These are phyloP conservation scores for Amphicarpaea edgeworthii DNA, from an alignment of 306 rosid species.

Conservation along the genomic window DNA sequence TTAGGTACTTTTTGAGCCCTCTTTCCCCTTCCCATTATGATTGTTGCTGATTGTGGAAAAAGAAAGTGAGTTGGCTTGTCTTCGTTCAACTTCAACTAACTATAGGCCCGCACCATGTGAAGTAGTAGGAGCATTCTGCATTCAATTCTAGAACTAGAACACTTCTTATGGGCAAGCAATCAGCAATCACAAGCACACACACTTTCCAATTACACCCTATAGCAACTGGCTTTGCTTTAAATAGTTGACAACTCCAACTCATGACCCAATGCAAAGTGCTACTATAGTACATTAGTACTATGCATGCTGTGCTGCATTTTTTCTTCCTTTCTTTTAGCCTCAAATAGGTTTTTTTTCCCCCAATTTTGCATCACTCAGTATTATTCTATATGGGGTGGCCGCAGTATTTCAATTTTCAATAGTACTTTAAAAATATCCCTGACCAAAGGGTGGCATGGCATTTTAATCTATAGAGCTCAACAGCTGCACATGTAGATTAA, in stretches of 20 bases:
- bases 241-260: conserved; percentile 15
- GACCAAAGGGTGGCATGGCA: conserved; percentile 24
- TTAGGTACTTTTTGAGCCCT: conserved; percentile 38
- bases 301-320: conserved; percentile 5
- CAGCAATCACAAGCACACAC: conserved; percentile 2
- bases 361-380: conserved; percentile 6
- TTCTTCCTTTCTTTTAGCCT: conserved; percentile 32
- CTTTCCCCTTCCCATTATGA: conserved; percentile 43
- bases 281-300: no score
- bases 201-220: conserved; percentile 5
- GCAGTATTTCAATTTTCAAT: conserved; percentile 35
- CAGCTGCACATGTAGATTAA: conserved; percentile 49
- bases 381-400: not conserved
- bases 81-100: conserved; percentile 49
- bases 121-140: conserved; percentile 35
- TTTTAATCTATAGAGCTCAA: conserved; percentile 41
- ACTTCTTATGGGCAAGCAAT: conserved; percentile 30
- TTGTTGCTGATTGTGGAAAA: conserved; percentile 44
- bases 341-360: conserved; percentile 27
- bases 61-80: conserved; percentile 47
- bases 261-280: not conserved
- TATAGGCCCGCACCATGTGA: conserved; percentile 62
- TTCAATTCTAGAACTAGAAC: conserved; percentile 39
- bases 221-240: conserved; percentile 39
- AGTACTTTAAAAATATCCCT: not conserved